These are phyloP conservation scores for Acacia confusa DNA, from an alignment of 306 rosid genomes.

Conservation along the genomic window DNA sequence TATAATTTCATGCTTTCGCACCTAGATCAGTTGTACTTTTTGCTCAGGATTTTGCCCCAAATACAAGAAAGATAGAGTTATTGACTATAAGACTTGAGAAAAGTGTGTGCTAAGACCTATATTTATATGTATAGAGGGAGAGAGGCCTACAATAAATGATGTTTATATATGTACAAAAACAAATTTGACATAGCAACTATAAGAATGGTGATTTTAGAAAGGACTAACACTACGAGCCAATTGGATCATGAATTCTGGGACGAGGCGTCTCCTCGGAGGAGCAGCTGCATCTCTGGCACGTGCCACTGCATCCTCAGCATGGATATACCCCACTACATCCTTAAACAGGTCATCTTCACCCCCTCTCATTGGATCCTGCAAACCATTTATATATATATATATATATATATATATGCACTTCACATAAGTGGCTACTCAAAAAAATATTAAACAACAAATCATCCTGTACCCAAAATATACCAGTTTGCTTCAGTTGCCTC, in stretches of 20 bases:
- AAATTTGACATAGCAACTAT: background rate
- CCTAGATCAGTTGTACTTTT: background rate
- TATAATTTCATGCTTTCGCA: no score
- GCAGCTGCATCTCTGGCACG: slow-evolving; percentile 64
- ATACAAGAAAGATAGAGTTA: background rate
- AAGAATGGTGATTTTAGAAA: slow-evolving; percentile 41
- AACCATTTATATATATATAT: background rate
- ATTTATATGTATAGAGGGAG: no score
- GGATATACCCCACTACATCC: slow-evolving; percentile 69
- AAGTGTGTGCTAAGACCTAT: slow-evolving; percentile 1
- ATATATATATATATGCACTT: slow-evolving; percentile 9
- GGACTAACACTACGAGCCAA: slow-evolving; percentile 86
- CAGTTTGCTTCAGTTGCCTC: background rate
- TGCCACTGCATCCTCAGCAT: slow-evolving; percentile 66
- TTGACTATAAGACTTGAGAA: background rate
- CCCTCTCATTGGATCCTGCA: slow-evolving; percentile 98
- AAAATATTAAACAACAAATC: background rate
- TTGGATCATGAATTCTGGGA: slow-evolving; percentile 82
- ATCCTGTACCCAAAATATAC: background rate
- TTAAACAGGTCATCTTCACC: slow-evolving; percentile 78
- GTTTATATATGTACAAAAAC: slow-evolving; percentile 20
- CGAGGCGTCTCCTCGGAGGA: slow-evolving; percentile 84
- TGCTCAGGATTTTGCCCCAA: background rate
- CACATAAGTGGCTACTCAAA: slow-evolving; percentile 4
- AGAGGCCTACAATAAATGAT: slow-evolving; percentile 10